Base-by-base conservation (phyloP, 371 early-diverging fungal genomes). In the Lichtheimia ornata region DNA sequence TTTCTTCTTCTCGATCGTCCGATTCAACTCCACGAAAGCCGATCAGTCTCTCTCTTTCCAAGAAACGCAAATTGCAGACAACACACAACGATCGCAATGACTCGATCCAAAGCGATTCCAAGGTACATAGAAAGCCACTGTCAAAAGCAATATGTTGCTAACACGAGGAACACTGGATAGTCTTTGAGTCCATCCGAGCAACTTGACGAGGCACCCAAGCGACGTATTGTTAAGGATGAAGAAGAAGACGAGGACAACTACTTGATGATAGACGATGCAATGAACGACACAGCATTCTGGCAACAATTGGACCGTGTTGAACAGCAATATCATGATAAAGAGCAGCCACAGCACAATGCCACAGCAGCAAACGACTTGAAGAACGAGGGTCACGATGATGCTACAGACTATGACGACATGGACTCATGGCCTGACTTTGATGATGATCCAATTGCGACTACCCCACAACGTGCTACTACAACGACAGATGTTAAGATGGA, bases 1-100 rank as follows among this genome's bases (percentile, higher is more conserved):
- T 54, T 22, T 11, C 54, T 30, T 18, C 54, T 41, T 18, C 54
- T 54, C 54, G 54, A 54, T 54, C 54, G 40, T 22, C 54, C 41
- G 41, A 35, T 17, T 18, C 54, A 40, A 41, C 20, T 14, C 30
- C n/a, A 18, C 20, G 42, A 40, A 56, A 56, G 15, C 20, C 57
- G 15, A 40, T 56, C 20, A 44, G 45, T 15, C 14, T 56, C 27
- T 56, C 57, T 2, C 57, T 56, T 0, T 56, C 57, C 25, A 56
- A 56, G 42, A 56, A 42, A 15, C 57, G 57, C 3, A 56, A 56
- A 28, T 47, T 56, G 7, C 11, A 24, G 45, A 15, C 18, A 11
- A 47, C 22, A 5, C 22, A 47, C 47, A 18, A 47, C 47, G n/a
- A 22, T 22, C 18, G n/a, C 47, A 35, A 35, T 47, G 47, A 47